A percentile compares a stretch with the other conserved stretches of the same genome.
Conservation (phyloP, 2,329 filamentous ascomycete genomes). For the Cercospora citrullina region DNA sequence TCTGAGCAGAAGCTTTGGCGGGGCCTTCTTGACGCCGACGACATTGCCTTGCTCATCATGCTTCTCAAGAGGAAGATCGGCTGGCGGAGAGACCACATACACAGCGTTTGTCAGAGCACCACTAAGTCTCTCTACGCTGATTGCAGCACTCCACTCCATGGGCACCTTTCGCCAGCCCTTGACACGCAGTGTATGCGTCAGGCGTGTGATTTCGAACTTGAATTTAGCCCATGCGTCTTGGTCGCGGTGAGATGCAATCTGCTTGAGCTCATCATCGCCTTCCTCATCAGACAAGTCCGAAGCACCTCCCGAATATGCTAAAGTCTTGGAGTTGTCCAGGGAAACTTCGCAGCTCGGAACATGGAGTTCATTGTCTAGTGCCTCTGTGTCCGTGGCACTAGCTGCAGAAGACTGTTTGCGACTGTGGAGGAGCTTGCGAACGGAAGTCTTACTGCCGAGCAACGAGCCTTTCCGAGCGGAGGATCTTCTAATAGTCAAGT, state of each 20-base stretch:
- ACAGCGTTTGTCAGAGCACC: conserved; percentile 95
- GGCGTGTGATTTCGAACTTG: conserved; percentile 86
- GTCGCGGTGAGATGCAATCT: conserved; percentile 33
- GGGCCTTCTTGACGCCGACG: conserved; percentile 43
- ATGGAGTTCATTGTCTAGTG: conserved; percentile 74
- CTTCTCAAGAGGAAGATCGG: conserved; percentile 52
- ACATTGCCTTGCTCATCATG: conserved; percentile 42
- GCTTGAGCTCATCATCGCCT: conserved; percentile 30
- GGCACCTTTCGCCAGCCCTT: conserved; percentile 89
- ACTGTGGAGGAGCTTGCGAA: conserved; percentile 33
- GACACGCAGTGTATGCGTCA: conserved; percentile 82
- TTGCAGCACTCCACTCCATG: conserved; percentile 65
- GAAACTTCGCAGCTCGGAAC: conserved; percentile 82
- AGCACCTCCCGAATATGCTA: conserved; percentile 68
- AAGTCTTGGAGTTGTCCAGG: conserved; percentile 86
- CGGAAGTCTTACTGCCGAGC: conserved; percentile 30
- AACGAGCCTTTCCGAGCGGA: conserved; percentile 23
- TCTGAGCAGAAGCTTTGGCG: conserved; percentile 77
- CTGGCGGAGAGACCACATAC: conserved; percentile 85
- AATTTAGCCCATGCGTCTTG: conserved; percentile 76
- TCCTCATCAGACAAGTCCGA: conserved; percentile 53
- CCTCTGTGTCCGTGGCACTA: conserved; percentile 77
- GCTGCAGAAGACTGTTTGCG: conserved; percentile 44
- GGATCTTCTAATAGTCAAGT: conserved; percentile 38
- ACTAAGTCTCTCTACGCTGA: conserved; percentile 75